Percentiles rank a stretch among this genome's conserved stretches.
These are phyloP conservation scores for Globisporangium camurandrum DNA, from an alignment of 352 stramenopile genomes.

Conservation along the genomic window DNA sequence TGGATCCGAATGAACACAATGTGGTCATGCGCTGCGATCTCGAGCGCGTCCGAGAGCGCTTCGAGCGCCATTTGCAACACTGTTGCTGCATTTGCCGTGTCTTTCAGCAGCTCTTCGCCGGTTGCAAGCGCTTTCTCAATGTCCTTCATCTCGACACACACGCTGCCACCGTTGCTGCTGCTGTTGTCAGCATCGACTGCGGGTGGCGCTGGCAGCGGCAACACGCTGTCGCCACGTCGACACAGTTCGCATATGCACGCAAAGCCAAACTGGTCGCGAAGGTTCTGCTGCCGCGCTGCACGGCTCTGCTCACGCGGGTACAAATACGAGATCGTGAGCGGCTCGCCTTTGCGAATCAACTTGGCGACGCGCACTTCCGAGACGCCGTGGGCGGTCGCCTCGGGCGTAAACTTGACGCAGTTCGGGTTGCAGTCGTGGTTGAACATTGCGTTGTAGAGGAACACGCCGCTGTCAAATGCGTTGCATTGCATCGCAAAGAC, in stretches of 20 bases:
- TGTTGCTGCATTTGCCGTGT: slow-evolving; percentile 27
- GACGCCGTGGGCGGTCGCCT: slow-evolving; percentile 39
- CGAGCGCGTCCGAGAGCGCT: slow-evolving; percentile 70
- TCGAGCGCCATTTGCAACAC: slow-evolving; percentile 70
- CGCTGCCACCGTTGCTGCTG: slow-evolving; percentile 6
- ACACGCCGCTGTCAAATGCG: slow-evolving; percentile 90
- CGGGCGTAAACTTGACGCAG: slow-evolving; percentile 90
- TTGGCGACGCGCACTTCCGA: slow-evolving; percentile 90
- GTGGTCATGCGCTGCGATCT: slow-evolving; percentile 80
- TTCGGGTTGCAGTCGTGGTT: slow-evolving; percentile 94
- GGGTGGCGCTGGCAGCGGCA: slow-evolving; percentile 25
- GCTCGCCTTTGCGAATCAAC: slow-evolving; percentile 77
- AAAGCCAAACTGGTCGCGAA: slow-evolving; percentile 92
- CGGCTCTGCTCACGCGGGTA: slow-evolving; percentile 87
- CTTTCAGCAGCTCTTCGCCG: slow-evolving; percentile 60
- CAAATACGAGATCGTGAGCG: slow-evolving; percentile 92
- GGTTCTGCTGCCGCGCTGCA: slow-evolving; percentile 60
- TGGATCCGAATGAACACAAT: slow-evolving; percentile 87
- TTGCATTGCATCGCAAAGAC: slow-evolving; percentile 92
- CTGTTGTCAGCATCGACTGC: background rate
- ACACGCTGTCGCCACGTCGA: slow-evolving; percentile 55
- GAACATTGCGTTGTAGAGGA: slow-evolving; percentile 92
- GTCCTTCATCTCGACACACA: slow-evolving; percentile 28
- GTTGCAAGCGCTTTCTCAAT: slow-evolving; percentile 56
- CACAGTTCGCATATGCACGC: slow-evolving; percentile 66